Evolutionary conservation across 2,329 filamentous ascomycete species (phyloP).

Genomic region (Venturiaceae sp.): DNA sequence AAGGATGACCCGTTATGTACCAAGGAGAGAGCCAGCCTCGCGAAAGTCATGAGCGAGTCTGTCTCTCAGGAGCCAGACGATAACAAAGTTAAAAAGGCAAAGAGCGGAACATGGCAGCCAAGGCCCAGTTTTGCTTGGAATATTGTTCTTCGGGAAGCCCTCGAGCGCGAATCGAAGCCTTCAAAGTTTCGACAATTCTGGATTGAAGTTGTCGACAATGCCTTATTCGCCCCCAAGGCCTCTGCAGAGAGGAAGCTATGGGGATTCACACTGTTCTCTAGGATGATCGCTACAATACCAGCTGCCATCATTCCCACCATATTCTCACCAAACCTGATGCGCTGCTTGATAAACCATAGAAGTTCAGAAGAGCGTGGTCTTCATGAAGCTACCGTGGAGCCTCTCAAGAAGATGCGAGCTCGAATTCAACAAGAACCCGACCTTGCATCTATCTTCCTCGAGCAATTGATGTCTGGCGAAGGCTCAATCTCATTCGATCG

Average conservation of each 20-base stretch:
- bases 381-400: constrained; percentile 67
- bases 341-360: constrained; percentile 74
- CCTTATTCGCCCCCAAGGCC: constrained; percentile 70
- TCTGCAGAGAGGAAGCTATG: constrained; percentile 87
- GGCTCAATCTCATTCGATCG: constrained; percentile 77
- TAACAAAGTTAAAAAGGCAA: constrained; percentile 30
- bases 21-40: constrained; percentile 58
- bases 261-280: constrained; percentile 80
- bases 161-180: constrained; percentile 18
- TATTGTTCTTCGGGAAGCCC: constrained; percentile 51
- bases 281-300: constrained; percentile 51
- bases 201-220: constrained; percentile 77
- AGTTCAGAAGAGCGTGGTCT: constrained; percentile 68
- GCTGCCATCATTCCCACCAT: constrained; percentile 44
- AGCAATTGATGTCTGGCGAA: constrained; percentile 57
- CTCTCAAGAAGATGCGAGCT: constrained; percentile 60
- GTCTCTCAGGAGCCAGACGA: constrained; percentile 34
- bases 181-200: constrained; percentile 66
- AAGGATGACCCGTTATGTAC: constrained; percentile 60
- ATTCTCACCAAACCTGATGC: constrained; percentile 77
- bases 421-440: constrained; percentile 52
- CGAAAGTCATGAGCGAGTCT: constrained; percentile 66
- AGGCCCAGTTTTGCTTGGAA: constrained; percentile 86
- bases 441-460: constrained; percentile 51
- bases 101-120: constrained; percentile 66